Evolutionary conservation across 805 yeast species (phyloP), one percentile per base, ranked within the genome.

Genomic region (Nematodospora valgi): DNA sequence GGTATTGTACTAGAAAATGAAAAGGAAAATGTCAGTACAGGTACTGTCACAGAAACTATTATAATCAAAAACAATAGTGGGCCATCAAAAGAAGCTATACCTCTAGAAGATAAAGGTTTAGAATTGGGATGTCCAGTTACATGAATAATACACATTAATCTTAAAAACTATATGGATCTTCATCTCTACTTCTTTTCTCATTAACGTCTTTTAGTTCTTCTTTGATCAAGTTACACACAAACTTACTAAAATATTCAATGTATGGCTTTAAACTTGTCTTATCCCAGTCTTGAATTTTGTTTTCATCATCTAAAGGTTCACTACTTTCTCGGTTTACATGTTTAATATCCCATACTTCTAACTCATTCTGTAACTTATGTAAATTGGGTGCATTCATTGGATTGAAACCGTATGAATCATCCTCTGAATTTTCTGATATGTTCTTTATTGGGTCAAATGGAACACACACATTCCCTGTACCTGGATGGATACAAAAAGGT

Each of bases 401-500:
- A 48, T 82, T 78, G 52, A 91, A 93, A 4, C 78, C 78, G 39
- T 65, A 67, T 1, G 40, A 57, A 38, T 64, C 72, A 40, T 66
- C 69, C 2, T 56, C 61, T 16, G 36, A 30, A 34, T 61, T 54
- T 13, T 48, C 52, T 6, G 60, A 52, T 23, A 67, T 45, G 43
- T 64, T 66, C 25, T 62, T 52, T 4, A 43, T 37, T 1, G 81
- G 79, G 47, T 76, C 78, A 44, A 77, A 82, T 0, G 98, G 96
- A 6, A 93, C 96, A 75, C 98, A 93, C 3, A 93, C 85, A 49
- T 86, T 83, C 6, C 96, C 96, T 0, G 98, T 93, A 2, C 87
- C 81, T 2, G 98, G 98, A 58, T 93, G 98, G 27, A 93, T 80
- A 65, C 98, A 91, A 57, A 93, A 93, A 12, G 98, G 98, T 1